phyloP scores from a whole-genome alignment of 768 basidiomycete genomes.

The Pleurotus sapidus region DNA sequence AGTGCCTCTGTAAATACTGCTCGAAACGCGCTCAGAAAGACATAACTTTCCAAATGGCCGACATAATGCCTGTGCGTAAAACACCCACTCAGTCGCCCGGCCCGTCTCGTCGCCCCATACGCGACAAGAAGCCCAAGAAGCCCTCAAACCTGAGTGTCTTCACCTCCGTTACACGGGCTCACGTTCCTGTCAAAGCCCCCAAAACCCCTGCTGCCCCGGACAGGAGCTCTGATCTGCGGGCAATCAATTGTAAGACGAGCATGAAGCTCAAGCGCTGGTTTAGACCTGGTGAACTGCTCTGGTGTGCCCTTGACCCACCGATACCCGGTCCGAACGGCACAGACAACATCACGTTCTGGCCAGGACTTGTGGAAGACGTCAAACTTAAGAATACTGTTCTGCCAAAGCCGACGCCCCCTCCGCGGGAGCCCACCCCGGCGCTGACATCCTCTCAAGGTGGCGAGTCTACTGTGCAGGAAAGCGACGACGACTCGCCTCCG shows the following conservation, averaged over 20 bases:
- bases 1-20: slow-evolving; percentile 80
- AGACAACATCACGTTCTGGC: slow-evolving; percentile 67
- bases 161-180: slow-evolving; percentile 38
- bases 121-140: neutral
- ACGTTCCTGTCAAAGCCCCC: slow-evolving; percentile 26
- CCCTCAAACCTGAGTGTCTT: slow-evolving; percentile 15
- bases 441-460: slow-evolving; percentile 17
- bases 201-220: slow-evolving; percentile 56
- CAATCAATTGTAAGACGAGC: slow-evolving; percentile 42
- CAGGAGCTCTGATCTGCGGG: slow-evolving; percentile 62
- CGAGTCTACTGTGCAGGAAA: slow-evolving; percentile 16
- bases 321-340: slow-evolving; percentile 39
- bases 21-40: slow-evolving; percentile 64
- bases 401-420: slow-evolving; percentile 17
- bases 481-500: slow-evolving; percentile 22
- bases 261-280: slow-evolving; percentile 56
- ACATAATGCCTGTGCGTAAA: slow-evolving; percentile 21
- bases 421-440: slow-evolving; percentile 5
- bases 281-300: slow-evolving; percentile 68
- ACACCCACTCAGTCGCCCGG: slow-evolving; percentile 17
- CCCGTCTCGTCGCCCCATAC: slow-evolving; percentile 8
- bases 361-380: slow-evolving; percentile 61
- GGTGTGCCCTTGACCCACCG: slow-evolving; percentile 56
- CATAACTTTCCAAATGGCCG: slow-evolving; percentile 56
- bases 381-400: slow-evolving; percentile 44